Evolutionary conservation across 345 rosid species (phyloP), one percentile per base, ranked within the genome.

Genomic region (Bruguiera gymnorhiza): DNA sequence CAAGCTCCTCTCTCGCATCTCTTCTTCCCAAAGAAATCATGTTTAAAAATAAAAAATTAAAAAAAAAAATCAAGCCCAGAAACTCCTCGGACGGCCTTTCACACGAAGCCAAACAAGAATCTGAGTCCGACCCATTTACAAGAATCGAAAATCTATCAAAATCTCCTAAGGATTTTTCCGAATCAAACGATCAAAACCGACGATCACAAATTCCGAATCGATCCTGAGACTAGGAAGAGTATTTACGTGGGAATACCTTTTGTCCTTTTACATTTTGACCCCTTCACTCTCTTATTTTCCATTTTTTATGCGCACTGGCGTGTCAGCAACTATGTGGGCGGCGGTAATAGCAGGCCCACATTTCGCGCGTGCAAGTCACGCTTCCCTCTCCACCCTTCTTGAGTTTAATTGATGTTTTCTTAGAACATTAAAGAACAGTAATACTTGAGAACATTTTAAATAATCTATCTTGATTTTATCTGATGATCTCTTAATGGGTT

Each of bases 181-280:
- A 73, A 52, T 75, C 2, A 71, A 66, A 72, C 71, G 73, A 84
- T 71, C 78, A 69, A 62, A 68, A 62, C 65, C 75, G 8, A 73
- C 85, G 79, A 81, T 77, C 85, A 73, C 77, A 34, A 52, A 71
- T 75, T 57, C 81, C 72, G 61, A 73, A 75, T 53, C 52, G 66
- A 60, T 36, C 30, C 19, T 54, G 43, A 9, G 11, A 37, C 0
- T 37, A 9, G 43, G 58, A 74, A 69, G 83, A 78, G 84, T 8
- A 34, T 62, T 39, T 34, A 58, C 60, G n/a, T 21, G 37, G 31
- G 63, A 65, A 48, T 43, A 16, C 27, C 26, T 4, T 8, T 4
- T 23, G 15, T 7, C 2, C 10, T 56, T 67, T 64, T 11, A 51
- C 65, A 16, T 50, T 77, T 26, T 50, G 7, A 20, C 51, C 67